phyloP scores from a whole-genome alignment of 306 rosid species.

The Datisca glomerata region DNA sequence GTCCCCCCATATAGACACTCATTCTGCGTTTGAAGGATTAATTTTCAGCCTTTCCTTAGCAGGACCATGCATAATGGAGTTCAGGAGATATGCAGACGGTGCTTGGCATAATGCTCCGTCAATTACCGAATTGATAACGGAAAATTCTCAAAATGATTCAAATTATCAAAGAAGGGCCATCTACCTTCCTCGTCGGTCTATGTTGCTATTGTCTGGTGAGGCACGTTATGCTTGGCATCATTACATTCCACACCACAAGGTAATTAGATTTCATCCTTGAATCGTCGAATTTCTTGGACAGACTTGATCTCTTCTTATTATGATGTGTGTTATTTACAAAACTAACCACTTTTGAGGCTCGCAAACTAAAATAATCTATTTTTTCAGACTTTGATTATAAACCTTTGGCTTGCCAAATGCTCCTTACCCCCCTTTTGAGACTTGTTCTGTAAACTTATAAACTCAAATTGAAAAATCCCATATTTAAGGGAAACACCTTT shows the following conservation, averaged over 20 bases:
- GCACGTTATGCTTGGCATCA: constrained; percentile 92
- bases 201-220: constrained; percentile 78
- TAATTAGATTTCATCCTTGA: constrained; percentile 11
- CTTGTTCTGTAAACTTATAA: too few relatives aligned
- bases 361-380: too few relatives aligned
- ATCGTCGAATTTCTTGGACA: too few relatives aligned
- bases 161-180: constrained; percentile 46
- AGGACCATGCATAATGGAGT: constrained; percentile 98
- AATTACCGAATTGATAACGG: constrained; percentile 18
- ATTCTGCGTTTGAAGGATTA: constrained; percentile 92
- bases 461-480: too few relatives aligned
- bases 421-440: too few relatives aligned
- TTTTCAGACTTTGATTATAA: too few relatives aligned
- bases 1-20: constrained; percentile 96
- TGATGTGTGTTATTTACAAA: too few relatives aligned
- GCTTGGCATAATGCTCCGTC: constrained; percentile 30
- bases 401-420: too few relatives aligned
- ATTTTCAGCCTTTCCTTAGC: constrained; percentile 93
- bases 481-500: too few relatives aligned
- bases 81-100: constrained; percentile 50
- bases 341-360: too few relatives aligned
- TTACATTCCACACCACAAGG: constrained; percentile 93
- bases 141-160: constrained; percentile 29
- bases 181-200: constrained; percentile 72
- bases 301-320: too few relatives aligned